Evolutionary conservation across 1,284 basidiomycete species (phyloP), one percentile per base, ranked within the genome.

Genomic region (Ganoderma meredithae): DNA sequence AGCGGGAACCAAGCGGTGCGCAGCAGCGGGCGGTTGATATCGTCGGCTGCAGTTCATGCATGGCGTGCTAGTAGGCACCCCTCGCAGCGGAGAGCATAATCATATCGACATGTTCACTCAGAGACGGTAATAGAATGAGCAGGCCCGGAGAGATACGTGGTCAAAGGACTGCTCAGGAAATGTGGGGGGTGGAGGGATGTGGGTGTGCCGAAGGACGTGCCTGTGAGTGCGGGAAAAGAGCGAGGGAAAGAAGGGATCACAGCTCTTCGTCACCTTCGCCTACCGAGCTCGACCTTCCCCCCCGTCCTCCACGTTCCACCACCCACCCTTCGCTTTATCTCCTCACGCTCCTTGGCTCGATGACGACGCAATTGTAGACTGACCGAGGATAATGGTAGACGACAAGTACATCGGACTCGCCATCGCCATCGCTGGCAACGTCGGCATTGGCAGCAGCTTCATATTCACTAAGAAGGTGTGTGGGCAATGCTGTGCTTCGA

Each of bases 391-490:
- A 36, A 36, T 95, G 92, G 83, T 95, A 36, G 91, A 96, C 76
- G 95, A 96, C 81, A 97, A 95, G 83, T 96, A 95, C 79, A 95
- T 98, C 67, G 96, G 96, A 40, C 86, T 98, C 64, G 86, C 88
- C 13, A 87, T 98, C 66, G 95, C 96, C 60, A 81, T 97, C 68
- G 90, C 91, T 22, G 88, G 94, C 72, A 93, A 93, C 22, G 78
- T 93, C 33, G 90, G 92, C 68, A 97, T 97, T 72, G 96, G 96
- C 73, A 93, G 93, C 61, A 96, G 94, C 80, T 96, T 96, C 81
- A 97, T 98, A 78, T 96, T 98, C 78, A 98, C 96, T 22, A 98
- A 98, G 88, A 97, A 97, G 90, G 96, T 93, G 71, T 67, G 82
- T n/a, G 31, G 25, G 47, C 22, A 41, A 31, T 41, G 6, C 39